Percentiles rank a stretch among this genome's conserved stretches.
These are phyloP conservation scores for Carex myosuroides DNA, from an alignment of 176 grass and related monocot species.

Conservation along the genomic window DNA sequence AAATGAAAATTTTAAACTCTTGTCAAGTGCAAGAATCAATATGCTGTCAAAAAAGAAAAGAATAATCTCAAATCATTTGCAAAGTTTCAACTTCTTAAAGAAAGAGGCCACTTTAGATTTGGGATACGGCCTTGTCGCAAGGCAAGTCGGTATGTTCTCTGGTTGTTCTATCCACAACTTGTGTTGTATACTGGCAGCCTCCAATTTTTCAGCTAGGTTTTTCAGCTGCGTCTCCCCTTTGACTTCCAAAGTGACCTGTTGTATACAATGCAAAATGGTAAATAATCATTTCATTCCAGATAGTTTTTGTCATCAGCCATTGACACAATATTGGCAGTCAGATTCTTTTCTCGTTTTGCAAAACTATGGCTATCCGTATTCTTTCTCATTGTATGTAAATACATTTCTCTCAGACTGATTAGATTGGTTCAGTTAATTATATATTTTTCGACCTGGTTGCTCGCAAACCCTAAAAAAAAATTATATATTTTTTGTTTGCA, in stretches of 20 bases:
- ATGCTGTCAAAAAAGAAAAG: neutral
- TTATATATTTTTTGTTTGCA: neutral
- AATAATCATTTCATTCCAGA: neutral
- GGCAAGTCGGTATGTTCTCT: slow-evolving; percentile 73
- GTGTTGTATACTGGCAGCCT: slow-evolving; percentile 39
- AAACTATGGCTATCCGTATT: neutral
- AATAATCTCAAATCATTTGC: slow-evolving; percentile 43
- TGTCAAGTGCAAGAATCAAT: neutral
- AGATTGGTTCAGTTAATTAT: neutral
- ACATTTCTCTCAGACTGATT: no score
- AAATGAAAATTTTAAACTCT: neutral
- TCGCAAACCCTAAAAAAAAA: no score
- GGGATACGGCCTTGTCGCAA: slow-evolving; percentile 64
- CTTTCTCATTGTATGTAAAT: neutral
- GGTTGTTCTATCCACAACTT: slow-evolving; percentile 90
- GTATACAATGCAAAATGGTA: neutral
- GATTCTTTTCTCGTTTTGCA: neutral
- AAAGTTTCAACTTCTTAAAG: slow-evolving; percentile 94
- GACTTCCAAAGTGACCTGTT: slow-evolving; percentile 78
- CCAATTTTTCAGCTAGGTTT: slow-evolving; percentile 66
- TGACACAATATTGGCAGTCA: neutral
- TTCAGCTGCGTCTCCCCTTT: slow-evolving; percentile 81
- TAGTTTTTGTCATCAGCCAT: neutral
- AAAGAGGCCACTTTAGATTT: slow-evolving; percentile 63
- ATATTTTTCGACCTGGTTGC: neutral